A percentile compares a stretch with the other conserved stretches of the same genome.
These are phyloP conservation scores for Nigrograna mackinnonii DNA, from an alignment of 2,329 filamentous ascomycete species.

Conservation along the genomic window DNA sequence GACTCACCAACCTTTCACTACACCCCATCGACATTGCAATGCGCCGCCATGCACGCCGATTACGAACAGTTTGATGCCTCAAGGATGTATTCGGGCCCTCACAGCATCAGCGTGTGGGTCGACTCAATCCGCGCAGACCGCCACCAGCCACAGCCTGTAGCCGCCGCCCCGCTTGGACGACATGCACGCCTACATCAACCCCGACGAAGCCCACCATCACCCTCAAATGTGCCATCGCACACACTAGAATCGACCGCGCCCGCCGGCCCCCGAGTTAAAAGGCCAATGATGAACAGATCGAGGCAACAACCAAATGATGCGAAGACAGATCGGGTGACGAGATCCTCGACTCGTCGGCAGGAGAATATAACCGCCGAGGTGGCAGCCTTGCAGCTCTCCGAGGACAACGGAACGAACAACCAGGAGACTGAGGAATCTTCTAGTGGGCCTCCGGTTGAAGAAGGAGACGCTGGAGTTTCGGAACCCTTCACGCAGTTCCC, in stretches of 20 bases:
- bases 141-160: neutral
- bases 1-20: too few relatives aligned
- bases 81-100: neutral
- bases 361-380: conserved; percentile 1
- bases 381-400: neutral
- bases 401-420: neutral
- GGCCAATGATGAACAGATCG: neutral
- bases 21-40: too few relatives aligned
- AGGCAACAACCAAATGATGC: neutral
- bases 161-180: too few relatives aligned
- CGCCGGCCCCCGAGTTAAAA: neutral
- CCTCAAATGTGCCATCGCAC: neutral
- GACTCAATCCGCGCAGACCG: neutral
- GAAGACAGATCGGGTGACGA: conserved; percentile 3
- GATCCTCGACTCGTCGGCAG: conserved; percentile 1
- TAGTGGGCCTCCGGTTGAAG: neutral
- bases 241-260: neutral
- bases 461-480: neutral
- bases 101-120: neutral
- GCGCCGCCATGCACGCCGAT: too few relatives aligned
- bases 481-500: neutral
- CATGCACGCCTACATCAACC: too few relatives aligned
- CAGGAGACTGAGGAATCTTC: neutral
- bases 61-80: too few relatives aligned
- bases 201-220: neutral